Conservation (phyloP, 2,329 filamentous ascomycete species). For the Thelonectria rubi region DNA sequence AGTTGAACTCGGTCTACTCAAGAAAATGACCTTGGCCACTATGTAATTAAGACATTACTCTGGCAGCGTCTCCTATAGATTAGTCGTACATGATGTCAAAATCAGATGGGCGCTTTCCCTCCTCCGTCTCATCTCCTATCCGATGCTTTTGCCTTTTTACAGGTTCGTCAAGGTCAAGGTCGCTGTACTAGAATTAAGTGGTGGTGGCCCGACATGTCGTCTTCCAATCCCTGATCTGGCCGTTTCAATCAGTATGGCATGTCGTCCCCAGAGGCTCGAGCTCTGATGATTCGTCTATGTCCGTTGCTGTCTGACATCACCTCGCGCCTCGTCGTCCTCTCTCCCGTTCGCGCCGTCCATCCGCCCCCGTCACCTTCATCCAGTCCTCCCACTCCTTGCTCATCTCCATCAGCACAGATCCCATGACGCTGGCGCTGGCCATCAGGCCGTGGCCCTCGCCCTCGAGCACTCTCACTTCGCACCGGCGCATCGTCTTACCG, state of each 20-base stretch:
- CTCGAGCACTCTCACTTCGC: constrained; percentile 89
- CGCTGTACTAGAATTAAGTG: neutral
- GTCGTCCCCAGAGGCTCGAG: neutral
- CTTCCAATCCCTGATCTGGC: neutral
- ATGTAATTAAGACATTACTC: constrained; percentile 38
- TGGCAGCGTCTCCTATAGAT: constrained; percentile 33
- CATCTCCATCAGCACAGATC: constrained; percentile 92
- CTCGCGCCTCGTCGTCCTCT: constrained; percentile 42
- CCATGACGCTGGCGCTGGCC: constrained; percentile 94
- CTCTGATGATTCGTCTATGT: neutral
- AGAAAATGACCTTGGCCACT: constrained; percentile 18
- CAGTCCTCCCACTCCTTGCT: constrained; percentile 93
- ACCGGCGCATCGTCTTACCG: constrained; percentile 90
- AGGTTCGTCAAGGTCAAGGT: neutral
- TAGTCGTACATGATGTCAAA: constrained; percentile 35
- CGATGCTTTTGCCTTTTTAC: neutral
- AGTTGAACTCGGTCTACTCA: neutral
- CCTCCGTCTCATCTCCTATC: neutral
- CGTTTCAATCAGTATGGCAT: neutral
- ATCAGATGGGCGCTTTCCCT: constrained; percentile 23
- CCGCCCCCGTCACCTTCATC: constrained; percentile 67
- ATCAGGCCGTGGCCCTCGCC: constrained; percentile 95
- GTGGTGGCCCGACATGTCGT: neutral
- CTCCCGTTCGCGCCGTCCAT: constrained; percentile 48
- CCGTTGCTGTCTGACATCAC: constrained; percentile 7